These are phyloP conservation scores for Gynandropsis gynandra DNA, from an alignment of 345 rosid species.

Conservation along the genomic window DNA sequence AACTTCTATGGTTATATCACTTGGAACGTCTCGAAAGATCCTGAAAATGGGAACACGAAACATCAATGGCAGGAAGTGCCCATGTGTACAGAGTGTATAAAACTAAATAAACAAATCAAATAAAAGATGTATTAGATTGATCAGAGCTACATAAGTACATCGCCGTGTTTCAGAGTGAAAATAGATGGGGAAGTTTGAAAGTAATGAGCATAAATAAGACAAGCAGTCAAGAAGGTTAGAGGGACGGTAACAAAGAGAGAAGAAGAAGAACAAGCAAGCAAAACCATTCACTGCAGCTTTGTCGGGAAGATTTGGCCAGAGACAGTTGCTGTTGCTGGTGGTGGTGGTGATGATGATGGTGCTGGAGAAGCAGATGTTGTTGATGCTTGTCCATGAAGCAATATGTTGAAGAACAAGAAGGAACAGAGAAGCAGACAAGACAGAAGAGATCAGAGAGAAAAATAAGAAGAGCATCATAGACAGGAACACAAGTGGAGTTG, in stretches of 20 bases:
- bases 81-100: constrained; percentile 1
- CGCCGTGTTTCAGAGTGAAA: no score
- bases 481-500: constrained; percentile 29
- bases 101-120: neutral
- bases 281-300: constrained; percentile 83
- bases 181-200: no score
- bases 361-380: constrained; percentile 28
- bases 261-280: no score
- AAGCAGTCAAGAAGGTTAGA: neutral
- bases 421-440: constrained; percentile 9
- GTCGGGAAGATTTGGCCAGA: constrained; percentile 71
- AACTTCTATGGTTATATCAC: constrained; percentile 81
- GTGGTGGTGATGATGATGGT: constrained; percentile 28
- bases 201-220: no score
- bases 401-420: constrained; percentile 21
- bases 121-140: neutral
- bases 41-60: constrained; percentile 34
- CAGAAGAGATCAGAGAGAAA: constrained; percentile 1
- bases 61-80: neutral
- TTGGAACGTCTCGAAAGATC: constrained; percentile 91
- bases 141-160: no score
- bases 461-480: constrained; percentile 14
- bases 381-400: constrained; percentile 54
- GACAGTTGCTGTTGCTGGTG: constrained; percentile 57
- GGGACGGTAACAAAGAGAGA: neutral